Base-by-base conservation (phyloP, 345 rosid genomes). In the Fremontodendron californicum region DNA sequence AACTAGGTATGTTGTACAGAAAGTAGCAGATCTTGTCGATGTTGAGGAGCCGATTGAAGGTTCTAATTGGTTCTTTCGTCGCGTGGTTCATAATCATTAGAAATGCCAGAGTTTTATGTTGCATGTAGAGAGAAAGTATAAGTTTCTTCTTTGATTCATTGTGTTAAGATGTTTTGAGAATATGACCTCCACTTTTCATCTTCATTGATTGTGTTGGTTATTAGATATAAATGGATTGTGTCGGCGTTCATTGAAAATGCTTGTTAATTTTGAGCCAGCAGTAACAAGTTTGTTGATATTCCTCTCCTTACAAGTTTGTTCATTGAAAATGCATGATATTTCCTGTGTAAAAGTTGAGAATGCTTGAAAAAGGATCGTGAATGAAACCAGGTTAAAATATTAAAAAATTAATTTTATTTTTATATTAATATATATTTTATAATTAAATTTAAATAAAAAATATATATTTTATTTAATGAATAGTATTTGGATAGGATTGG, bases 1-100 rank as follows among this genome's bases (percentile, higher is more conserved):
- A 75, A 86, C 83, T 73, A 60, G 85, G 71, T 64, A 80, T 35
- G n/a, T n/a, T 85, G 90, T 81, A 89, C 88, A 88, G 85, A 83
- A 82, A 83, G 78, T 78, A 81, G 81, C 73, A 70, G 80, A 73
- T 78, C 75, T 71, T 29, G 64, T 72, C 63, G 62, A 75, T 62
- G 78, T 73, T 78, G 64, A 74, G 60, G 60, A 85, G 80, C 82
- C 68, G 60, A 18, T 45, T 64, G 60, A 81, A 58, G 77, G 66
- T 64, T 76, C 75, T 60, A 57, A 62, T 62, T 75, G 71, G 80
- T 71, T 75, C 73, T 54, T 45, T 45, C n/a, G 48, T 78, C 46
- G 58, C 15, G n/a, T 78, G 82, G 79, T 66, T 82, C 81, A 25
- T 73, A 61, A 58, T 76, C 78, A 68, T 71, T 62, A 65, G 78